Conservation (phyloP, 768 basidiomycete species). For the Macrocybe gigantea region DNA sequence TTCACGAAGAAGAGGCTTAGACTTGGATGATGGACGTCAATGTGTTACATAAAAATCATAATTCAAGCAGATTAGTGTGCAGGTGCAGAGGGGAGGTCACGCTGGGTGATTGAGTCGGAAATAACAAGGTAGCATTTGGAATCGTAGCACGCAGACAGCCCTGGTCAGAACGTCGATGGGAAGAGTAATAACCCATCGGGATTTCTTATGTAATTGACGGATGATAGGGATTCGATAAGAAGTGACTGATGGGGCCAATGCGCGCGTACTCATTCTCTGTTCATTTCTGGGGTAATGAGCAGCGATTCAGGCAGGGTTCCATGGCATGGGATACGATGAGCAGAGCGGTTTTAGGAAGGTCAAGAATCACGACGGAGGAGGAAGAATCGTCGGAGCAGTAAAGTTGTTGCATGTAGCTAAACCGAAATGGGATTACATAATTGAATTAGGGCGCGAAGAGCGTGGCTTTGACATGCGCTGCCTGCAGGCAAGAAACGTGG, state of each 20-base stretch:
- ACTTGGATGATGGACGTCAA: too few relatives aligned
- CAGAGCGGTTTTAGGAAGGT: neutral
- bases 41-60: too few relatives aligned
- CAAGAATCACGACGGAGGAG: conserved; percentile 9
- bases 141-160: neutral
- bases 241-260: conserved; percentile 41
- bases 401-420: too few relatives aligned
- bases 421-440: conserved; percentile 33
- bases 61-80: too few relatives aligned
- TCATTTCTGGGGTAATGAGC: conserved; percentile 4
- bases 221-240: conserved; percentile 35
- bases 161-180: conserved; percentile 8
- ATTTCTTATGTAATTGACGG: conserved; percentile 8
- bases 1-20: too few relatives aligned
- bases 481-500: conserved; percentile 81
- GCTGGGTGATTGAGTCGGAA: too few relatives aligned
- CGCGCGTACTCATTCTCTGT: too few relatives aligned
- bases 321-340: neutral
- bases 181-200: conserved; percentile 9
- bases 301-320: conserved; percentile 3
- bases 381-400: conserved; percentile 8
- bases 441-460: conserved; percentile 19
- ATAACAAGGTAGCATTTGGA: too few relatives aligned
- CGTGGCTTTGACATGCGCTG: conserved; percentile 36
- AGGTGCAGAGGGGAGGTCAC: too few relatives aligned